These are phyloP conservation scores for Yarrowia yakushimensis DNA, from an alignment of 805 yeast genomes.

Conservation along the genomic window DNA sequence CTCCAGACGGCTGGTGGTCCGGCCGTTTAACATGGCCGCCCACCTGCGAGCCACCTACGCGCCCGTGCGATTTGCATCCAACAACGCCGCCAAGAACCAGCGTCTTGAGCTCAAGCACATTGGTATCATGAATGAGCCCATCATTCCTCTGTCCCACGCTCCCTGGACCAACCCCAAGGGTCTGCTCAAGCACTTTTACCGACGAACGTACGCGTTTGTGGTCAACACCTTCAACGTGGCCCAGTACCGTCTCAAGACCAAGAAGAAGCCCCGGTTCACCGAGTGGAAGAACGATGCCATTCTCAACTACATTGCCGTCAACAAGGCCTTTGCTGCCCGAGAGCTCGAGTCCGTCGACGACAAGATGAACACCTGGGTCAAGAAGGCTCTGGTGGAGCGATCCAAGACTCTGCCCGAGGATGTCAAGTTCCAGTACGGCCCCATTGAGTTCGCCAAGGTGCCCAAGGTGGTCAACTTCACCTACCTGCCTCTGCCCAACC, in stretches of 20 bases:
- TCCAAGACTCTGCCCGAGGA: slow-evolving; percentile 54
- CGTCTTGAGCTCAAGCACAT: slow-evolving; percentile 24
- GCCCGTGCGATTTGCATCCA: slow-evolving; percentile 25
- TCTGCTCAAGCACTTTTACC: slow-evolving; percentile 23
- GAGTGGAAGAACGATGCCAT: slow-evolving; percentile 86
- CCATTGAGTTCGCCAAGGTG: slow-evolving; percentile 60
- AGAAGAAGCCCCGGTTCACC: slow-evolving; percentile 60
- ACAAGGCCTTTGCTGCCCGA: slow-evolving; percentile 70
- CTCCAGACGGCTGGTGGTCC: slow-evolving; percentile 14
- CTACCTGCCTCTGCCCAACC: slow-evolving; percentile 58
- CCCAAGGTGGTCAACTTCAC: slow-evolving; percentile 75
- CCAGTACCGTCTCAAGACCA: slow-evolving; percentile 63
- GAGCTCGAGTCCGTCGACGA: slow-evolving; percentile 48
- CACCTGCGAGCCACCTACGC: slow-evolving; percentile 23
- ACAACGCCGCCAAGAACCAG: neutral
- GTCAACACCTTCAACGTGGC: slow-evolving; percentile 42
- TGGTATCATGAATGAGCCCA: slow-evolving; percentile 22
- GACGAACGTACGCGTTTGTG: slow-evolving; percentile 24
- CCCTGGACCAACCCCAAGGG: slow-evolving; percentile 23
- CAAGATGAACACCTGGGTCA: slow-evolving; percentile 58
- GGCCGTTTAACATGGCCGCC: slow-evolving; percentile 19
- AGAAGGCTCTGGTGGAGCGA: slow-evolving; percentile 53
- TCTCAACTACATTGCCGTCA: slow-evolving; percentile 70
- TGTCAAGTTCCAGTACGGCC: slow-evolving; percentile 68
- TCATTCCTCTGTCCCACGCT: slow-evolving; percentile 10